Base-by-base conservation (phyloP, 805 yeast species). In the Metschnikowia noctiluminum region DNA sequence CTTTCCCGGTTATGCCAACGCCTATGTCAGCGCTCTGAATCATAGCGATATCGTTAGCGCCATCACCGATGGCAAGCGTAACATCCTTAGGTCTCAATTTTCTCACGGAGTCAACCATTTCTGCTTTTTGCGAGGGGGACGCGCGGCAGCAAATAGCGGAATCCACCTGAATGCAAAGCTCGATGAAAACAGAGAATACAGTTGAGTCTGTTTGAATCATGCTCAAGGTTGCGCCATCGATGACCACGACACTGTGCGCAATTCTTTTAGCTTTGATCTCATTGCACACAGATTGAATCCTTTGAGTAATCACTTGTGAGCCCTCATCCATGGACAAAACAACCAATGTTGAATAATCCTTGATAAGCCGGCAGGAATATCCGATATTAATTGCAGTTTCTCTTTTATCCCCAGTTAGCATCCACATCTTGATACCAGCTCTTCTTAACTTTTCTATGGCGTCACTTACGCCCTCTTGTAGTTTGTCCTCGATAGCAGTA, bases 21-120 rank as follows among this genome's bases (percentile, higher is more conserved):
- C 99, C 99, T 48, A 94, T 89, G 66, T 94, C 98, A 0, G 99
- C 99, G 61, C 95, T 86, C 70, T 94, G 97, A 53, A 94, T 94
- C 99, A 94, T 94, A 1, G 99, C 98, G 63, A 94, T 91, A 67
- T 94, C 99, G 63, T 94, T 94, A 2, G 99, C 99, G 55, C 99
- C 99, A 69, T 94, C 99, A 7, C 99, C 99, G 62, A 94, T 87
- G 0, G 99, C 99, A 52, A 94, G 74, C 0, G 97, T 89, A 6
- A 94, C 97, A 37, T 87, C 77, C 1, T 69, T 69, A 43, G 77
- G 82, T 58, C 85, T 78, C 49, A 84, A 70, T n/a, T 76, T 71
- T 44, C 98, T 76, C n/a, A 95, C 89, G 32, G 83, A 77, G 28
- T 81, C 67, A 2, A 94, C 98, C 88, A 94, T 84, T 28, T 79